These are phyloP conservation scores for Auricularia sp. DNA, from an alignment of 768 basidiomycete species.

Conservation along the genomic window DNA sequence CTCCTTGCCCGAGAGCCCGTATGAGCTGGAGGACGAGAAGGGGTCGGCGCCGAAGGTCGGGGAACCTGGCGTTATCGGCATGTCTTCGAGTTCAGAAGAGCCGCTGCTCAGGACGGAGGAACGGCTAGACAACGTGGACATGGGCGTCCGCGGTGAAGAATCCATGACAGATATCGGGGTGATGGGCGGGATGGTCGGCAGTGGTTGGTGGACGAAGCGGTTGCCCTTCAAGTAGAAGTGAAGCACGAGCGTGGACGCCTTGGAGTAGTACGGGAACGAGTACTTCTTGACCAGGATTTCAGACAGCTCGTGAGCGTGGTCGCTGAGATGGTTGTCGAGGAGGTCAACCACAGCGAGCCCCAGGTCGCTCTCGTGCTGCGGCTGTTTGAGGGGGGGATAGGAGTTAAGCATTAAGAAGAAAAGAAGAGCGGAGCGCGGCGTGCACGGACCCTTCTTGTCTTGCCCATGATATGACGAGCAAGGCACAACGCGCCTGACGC, in stretches of 20 bases:
- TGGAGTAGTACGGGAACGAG: constrained; percentile 92
- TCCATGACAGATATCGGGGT: constrained; percentile 39
- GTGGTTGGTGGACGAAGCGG: constrained; percentile 46
- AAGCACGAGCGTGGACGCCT: constrained; percentile 85
- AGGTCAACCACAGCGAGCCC: constrained; percentile 75
- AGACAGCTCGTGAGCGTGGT: constrained; percentile 85
- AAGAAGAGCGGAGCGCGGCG: constrained; percentile 6
- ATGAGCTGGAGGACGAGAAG: constrained; percentile 23
- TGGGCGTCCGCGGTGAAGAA: constrained; percentile 11
- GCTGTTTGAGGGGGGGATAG: constrained; percentile 10
- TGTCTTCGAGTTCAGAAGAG: constrained; percentile 68
- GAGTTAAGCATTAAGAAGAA: not conserved
- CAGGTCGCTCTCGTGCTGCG: constrained; percentile 71
- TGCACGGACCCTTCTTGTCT: constrained; percentile 51
- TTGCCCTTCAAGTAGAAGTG: constrained; percentile 90
- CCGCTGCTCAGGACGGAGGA: constrained; percentile 51
- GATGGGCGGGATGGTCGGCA: constrained; percentile 45
- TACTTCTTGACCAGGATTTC: constrained; percentile 98
- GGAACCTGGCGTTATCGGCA: constrained; percentile 73
- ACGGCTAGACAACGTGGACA: constrained; percentile 23
- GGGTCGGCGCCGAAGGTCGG: constrained; percentile 43
- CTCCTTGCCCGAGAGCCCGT: constrained; percentile 56
- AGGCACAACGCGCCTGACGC: constrained; percentile 84
- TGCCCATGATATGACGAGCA: constrained; percentile 79
- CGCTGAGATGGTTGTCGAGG: constrained; percentile 77